These are phyloP conservation scores for Saturnispora silvae DNA, from an alignment of 805 yeast species.

Conservation along the genomic window DNA sequence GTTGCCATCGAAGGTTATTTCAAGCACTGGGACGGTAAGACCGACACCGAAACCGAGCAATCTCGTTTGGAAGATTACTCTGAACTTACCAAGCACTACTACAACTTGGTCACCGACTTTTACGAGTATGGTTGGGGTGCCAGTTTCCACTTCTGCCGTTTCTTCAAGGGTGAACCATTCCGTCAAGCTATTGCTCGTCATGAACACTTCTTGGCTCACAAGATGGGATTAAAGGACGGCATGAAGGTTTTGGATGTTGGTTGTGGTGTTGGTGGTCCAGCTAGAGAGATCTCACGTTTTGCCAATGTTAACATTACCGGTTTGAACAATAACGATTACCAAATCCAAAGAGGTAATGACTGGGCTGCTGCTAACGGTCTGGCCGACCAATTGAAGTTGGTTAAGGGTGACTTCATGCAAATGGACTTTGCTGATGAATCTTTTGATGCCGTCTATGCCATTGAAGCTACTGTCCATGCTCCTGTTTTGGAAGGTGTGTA, in stretches of 20 bases:
- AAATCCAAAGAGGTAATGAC: slow-evolving; percentile 80
- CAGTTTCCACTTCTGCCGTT: slow-evolving; percentile 93
- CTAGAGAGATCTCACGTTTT: slow-evolving; percentile 88
- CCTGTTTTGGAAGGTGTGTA: slow-evolving; percentile 95
- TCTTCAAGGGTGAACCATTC: slow-evolving; percentile 88
- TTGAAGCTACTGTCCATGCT: slow-evolving; percentile 98
- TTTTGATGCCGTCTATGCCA: slow-evolving; percentile 95
- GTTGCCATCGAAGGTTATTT: slow-evolving; percentile 85
- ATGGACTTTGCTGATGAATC: slow-evolving; percentile 88
- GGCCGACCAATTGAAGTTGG: slow-evolving; percentile 67
- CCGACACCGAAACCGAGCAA: slow-evolving; percentile 59
- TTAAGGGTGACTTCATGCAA: slow-evolving; percentile 98
- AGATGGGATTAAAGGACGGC: slow-evolving; percentile 67
- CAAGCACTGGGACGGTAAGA: slow-evolving; percentile 95
- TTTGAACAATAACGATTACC: slow-evolving; percentile 93
- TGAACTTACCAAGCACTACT: slow-evolving; percentile 86
- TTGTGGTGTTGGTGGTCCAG: slow-evolving; percentile 99
- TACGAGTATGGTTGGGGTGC: slow-evolving; percentile 99
- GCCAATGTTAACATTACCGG: slow-evolving; percentile 83
- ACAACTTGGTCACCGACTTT: slow-evolving; percentile 93
- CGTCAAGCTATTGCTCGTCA: slow-evolving; percentile 93
- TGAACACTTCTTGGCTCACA: slow-evolving; percentile 86
- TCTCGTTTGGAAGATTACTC: slow-evolving; percentile 76
- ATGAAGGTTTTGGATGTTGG: slow-evolving; percentile 95
- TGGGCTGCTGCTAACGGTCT: slow-evolving; percentile 61